Evolutionary conservation across 768 basidiomycete genomes (phyloP).

Genomic region (Mycena polygramma): DNA sequence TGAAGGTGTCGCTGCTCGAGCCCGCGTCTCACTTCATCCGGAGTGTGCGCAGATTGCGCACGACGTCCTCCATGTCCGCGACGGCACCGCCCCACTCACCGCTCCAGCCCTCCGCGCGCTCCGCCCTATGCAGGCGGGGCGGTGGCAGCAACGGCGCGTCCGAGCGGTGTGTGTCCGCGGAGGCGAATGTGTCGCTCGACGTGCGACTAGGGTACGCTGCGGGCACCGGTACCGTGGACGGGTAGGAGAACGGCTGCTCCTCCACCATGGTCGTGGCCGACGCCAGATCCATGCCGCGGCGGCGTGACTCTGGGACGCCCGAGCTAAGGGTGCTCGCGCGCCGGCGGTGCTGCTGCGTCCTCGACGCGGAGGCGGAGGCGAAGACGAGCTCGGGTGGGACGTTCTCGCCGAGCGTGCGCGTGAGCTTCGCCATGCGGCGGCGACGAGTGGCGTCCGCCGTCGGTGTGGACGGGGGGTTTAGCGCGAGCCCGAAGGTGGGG

Average conservation of each 20-base stretch:
- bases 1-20: too few species aligned
- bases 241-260: constrained; percentile 8
- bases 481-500: constrained; percentile 21
- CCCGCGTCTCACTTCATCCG: constrained; percentile 8
- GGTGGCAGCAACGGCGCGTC: background rate
- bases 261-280: background rate
- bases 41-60: constrained; percentile 27
- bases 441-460: constrained; percentile 41
- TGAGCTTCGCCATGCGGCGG: constrained; percentile 59
- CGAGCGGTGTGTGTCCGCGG: background rate
- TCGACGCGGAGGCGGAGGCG: background rate
- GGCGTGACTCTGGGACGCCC: constrained; percentile 18
- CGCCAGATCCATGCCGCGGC: background rate
- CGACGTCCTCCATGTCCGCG: constrained; percentile 24
- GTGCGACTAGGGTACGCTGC: background rate
- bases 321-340: constrained; percentile 27
- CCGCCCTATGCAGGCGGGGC: constrained; percentile 1
- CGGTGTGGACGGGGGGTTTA: background rate
- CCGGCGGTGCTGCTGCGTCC: background rate
- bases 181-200: constrained; percentile 6
- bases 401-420: constrained; percentile 60
- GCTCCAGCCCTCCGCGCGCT: constrained; percentile 24
- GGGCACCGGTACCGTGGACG: constrained; percentile 10
- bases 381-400: constrained; percentile 57
- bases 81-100: constrained; percentile 31